Base-by-base conservation (phyloP, 2,329 filamentous ascomycete genomes). In the Penicillium griseofulvum region DNA sequence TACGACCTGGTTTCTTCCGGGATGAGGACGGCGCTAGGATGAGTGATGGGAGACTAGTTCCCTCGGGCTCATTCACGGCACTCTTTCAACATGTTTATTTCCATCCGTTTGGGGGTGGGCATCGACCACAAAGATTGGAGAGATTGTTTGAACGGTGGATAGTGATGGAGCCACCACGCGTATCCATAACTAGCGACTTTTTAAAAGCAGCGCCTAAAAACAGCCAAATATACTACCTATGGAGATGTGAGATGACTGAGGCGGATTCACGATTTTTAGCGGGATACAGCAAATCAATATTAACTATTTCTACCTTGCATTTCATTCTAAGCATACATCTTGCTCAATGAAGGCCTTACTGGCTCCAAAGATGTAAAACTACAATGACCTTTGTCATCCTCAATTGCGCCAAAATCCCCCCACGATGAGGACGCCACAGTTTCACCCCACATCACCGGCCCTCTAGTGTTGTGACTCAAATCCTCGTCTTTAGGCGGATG, bases 401-500 rank as follows among this genome's bases (percentile, higher is more conserved):
- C 50, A 8, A 17, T 26, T n/a, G 6, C 49, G 37, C 17, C 22
- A 19, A 11, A 26, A 16, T 24, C 9, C 12, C 26, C 12, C 49
- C 31, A 52, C 1, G 10, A 16, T 19, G 36, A 26, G 7, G 41
- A 19, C n/a, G n/a, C 2, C 9, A 17, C 10, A 16, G 44, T 52
- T 19, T 60, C 65, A 3, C 69, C 70, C 70, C 68, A 73, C 55
- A 59, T 60, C 0, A 73, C 58, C 2, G 62, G 64, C 16, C 55
- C 60, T 41, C 56, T 11, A 11, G 65, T 33, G 28, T 57, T 56
- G 6, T 58, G 60, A 12, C 61, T 43, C 2, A 24, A n/a, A 24
- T 53, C 61, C 5, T 65, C 63, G 36, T 61, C 63, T 2, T 19
- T 34, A 0, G 52, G 45, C 3, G 58, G 55, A 56, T 71, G 70